Conservation (phyloP, 345 rosid species). For the Euphorbia tirucalli region DNA sequence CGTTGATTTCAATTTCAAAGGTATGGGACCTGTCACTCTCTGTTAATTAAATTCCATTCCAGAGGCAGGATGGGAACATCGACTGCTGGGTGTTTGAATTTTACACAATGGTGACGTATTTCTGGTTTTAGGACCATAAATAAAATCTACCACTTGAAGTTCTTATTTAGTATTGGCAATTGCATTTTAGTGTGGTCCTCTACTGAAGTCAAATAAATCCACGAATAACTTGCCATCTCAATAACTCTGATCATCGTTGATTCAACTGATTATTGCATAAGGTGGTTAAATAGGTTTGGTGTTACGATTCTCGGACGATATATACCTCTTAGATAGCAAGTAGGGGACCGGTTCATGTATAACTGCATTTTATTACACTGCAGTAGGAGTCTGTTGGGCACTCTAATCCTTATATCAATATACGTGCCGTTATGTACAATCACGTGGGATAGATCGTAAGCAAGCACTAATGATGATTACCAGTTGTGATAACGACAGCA, state of each 20-base stretch:
- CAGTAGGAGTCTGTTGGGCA: not conserved
- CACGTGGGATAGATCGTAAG: slow-evolving; percentile 25
- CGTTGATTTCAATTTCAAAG: slow-evolving; percentile 73
- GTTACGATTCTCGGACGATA: not conserved
- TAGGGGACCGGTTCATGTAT: slow-evolving; percentile 2
- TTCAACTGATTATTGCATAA: not conserved
- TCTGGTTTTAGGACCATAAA: slow-evolving; percentile 8
- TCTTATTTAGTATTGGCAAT: not conserved
- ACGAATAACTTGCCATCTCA: slow-evolving; percentile 6
- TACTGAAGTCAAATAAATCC: not conserved
- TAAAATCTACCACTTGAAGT: slow-evolving; percentile 15
- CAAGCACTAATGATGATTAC: slow-evolving; percentile 14
- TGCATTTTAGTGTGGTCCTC: slow-evolving; percentile 13
- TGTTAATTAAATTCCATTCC: not conserved
- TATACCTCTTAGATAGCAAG: not conserved
- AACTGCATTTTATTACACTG: not conserved
- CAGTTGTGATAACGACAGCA: slow-evolving; percentile 8
- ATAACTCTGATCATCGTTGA: not conserved
- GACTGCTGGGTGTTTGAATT: slow-evolving; percentile 21
- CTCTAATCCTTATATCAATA: not conserved
- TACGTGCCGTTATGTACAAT: slow-evolving; percentile 13
- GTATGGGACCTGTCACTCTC: slow-evolving; percentile 29
- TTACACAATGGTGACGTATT: slow-evolving; percentile 26
- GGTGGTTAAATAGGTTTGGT: not conserved
- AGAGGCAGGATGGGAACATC: not conserved